Percentiles rank a stretch among this genome's conserved stretches.
These are phyloP conservation scores for Fusarium sp. DNA, from an alignment of 2,329 filamentous ascomycete species.

Conservation along the genomic window DNA sequence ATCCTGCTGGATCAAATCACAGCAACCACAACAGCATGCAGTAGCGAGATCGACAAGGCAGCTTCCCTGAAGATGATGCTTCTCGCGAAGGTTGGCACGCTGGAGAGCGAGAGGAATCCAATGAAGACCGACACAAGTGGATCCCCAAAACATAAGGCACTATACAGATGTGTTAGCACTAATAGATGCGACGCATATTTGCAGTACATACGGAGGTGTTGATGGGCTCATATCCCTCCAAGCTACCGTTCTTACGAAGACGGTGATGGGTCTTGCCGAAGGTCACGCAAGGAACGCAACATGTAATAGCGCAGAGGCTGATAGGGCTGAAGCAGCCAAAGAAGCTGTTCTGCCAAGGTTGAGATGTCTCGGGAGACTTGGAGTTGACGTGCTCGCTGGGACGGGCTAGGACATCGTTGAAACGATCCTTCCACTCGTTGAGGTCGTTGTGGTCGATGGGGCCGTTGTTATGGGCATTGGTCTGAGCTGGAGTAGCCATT, in stretches of 20 bases:
- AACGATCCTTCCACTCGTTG: conserved; percentile 59
- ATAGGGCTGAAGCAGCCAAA: conserved; percentile 62
- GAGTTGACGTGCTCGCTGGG: conserved; percentile 60
- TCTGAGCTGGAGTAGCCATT: conserved; percentile 40
- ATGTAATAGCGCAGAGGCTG: conserved; percentile 60
- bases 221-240: conserved; percentile 61
- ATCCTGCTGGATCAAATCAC: conserved; percentile 61
- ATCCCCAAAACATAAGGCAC: conserved; percentile 61
- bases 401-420: conserved; percentile 60
- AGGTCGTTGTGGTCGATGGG: conserved; percentile 60
- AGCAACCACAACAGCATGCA: conserved; percentile 62
- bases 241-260: conserved; percentile 56
- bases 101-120: conserved; percentile 62
- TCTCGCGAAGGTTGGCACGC: conserved; percentile 60
- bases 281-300: conserved; percentile 62
- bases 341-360: conserved; percentile 58
- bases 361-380: conserved; percentile 55
- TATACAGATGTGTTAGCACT: conserved; percentile 22
- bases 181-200: rapidly evolving
- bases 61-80: conserved; percentile 61
- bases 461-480: conserved; percentile 47
- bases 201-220: conserved; percentile 60
- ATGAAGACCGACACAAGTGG: conserved; percentile 57
- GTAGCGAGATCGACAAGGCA: conserved; percentile 59
- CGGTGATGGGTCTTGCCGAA: conserved; percentile 65